A percentile compares a stretch with the other conserved stretches of the same genome.
phyloP scores from a whole-genome alignment of 2,329 filamentous ascomycete species.

The Fusarium torulosum region DNA sequence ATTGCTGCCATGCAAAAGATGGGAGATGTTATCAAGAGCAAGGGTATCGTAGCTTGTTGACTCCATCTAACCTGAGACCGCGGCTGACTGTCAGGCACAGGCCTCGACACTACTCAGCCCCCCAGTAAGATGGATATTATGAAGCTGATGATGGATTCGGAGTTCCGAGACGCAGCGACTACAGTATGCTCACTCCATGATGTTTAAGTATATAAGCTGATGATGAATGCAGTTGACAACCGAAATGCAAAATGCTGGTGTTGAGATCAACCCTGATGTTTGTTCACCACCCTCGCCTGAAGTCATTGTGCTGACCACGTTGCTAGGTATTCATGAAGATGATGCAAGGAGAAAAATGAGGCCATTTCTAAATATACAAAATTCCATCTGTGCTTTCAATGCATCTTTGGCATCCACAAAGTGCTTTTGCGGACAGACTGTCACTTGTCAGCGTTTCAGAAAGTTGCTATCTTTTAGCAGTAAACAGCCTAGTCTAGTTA shows the following conservation, averaged over 20 bases:
- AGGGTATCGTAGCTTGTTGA: slow-evolving; percentile 6
- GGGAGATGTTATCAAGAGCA: slow-evolving; percentile 35
- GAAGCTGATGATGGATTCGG: slow-evolving; percentile 44
- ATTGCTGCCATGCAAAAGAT: slow-evolving; percentile 39
- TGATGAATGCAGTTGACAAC: slow-evolving; percentile 22
- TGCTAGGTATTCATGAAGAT: slow-evolving; percentile 37
- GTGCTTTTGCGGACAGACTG: too few relatives aligned
- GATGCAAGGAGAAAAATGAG: slow-evolving; percentile 18
- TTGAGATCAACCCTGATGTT: slow-evolving; percentile 41
- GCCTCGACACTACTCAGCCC: slow-evolving; percentile 34
- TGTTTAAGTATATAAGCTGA: not conserved
- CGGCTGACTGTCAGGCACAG: slow-evolving; percentile 12
- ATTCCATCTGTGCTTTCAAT: too few relatives aligned
- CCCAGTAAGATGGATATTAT: slow-evolving; percentile 44
- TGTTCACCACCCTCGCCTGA: not conserved
- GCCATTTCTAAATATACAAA: not conserved
- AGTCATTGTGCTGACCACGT: not conserved
- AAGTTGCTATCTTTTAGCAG: not conserved
- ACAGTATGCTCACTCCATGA: not conserved
- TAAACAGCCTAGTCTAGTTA: not conserved
- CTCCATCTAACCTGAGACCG: not conserved
- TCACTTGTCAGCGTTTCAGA: not conserved
- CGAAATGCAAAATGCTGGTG: slow-evolving; percentile 42
- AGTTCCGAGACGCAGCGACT: slow-evolving; percentile 42
- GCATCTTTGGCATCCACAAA: rapidly evolving